Base-by-base conservation (phyloP, 495 filamentous ascomycete species). In the Tuber aestivum region DNA sequence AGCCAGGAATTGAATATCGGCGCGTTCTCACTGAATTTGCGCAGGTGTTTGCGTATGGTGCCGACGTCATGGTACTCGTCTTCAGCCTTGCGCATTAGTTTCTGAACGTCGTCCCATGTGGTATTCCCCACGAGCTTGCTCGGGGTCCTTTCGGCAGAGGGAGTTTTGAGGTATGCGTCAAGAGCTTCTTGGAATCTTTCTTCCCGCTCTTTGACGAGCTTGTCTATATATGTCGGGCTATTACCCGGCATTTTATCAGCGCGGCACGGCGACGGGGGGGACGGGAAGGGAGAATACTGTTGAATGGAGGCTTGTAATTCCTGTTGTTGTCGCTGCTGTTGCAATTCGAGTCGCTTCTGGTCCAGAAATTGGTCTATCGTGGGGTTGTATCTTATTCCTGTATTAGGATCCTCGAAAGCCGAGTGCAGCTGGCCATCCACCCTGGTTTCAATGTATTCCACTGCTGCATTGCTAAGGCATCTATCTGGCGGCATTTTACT, bases 321-420 rank as follows among this genome's bases (percentile, higher is more conserved):
- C 27, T 65, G 56, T 14, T 65, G 56, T 65, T 65, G 56, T 65
- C 56, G 56, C 56, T 65, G 27, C 27, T 65, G 56, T 65, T 35
- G 56, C 56, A 35, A 65, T 20, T 35, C 27, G 3, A 65, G 27
- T 6, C 14, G 27, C 35, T 65, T 35, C 32, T 20, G 56, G 27
- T 65, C 27, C 3, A 65, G 27, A 20, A 65, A 65, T 65, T 65
- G 56, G 56, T 65, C 56, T 65, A 65, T 65, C 3, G 27, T 35
- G 4, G 56, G 27, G 56, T 65, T 20, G 32, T 65, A 65, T 35
- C 56, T 35, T 65, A 65, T 65, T 20, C 27, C 56, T 12, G 56
- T 65, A 35, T 65, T 35, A 0, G 56, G 56, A 16, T 35, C 56
- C 27, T 18, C 56, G 56, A 65, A 65, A 16, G 56, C 56, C 3